Evolutionary conservation across 306 rosid genomes (phyloP).

Genomic region (Glycine latifolia): DNA sequence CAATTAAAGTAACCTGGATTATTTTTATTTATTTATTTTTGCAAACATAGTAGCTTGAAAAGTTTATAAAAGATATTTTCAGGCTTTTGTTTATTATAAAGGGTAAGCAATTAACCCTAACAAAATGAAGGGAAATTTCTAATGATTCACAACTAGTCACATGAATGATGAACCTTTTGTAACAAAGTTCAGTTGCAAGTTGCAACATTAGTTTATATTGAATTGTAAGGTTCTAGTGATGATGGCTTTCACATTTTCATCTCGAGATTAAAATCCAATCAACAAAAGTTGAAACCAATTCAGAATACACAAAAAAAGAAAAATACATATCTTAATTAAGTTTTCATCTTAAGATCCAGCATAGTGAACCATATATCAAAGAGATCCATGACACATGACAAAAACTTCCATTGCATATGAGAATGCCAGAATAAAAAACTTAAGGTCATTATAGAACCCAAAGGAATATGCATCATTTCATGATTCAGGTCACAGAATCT

Average conservation of each 20-base stretch:
- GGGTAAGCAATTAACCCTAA: conserved; percentile 23
- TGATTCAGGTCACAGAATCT: no score
- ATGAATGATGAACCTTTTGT: neutral
- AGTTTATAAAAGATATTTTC: neutral
- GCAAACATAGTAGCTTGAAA: conserved; percentile 20
- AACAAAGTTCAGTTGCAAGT: conserved; percentile 21
- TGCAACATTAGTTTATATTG: neutral
- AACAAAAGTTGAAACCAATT: conserved; percentile 14
- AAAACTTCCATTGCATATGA: no score
- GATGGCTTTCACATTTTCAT: conserved; percentile 13
- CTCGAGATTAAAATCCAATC: conserved; percentile 30
- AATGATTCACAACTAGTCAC: conserved; percentile 30
- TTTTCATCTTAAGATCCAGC: no score
- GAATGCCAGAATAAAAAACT: no score
- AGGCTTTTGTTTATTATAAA: neutral
- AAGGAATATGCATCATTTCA: no score
- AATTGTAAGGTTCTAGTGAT: conserved; percentile 9
- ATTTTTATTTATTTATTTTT: neutral
- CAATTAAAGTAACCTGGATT: conserved; percentile 16
- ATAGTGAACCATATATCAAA: no score
- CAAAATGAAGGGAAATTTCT: conserved; percentile 10
- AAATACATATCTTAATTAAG: no score
- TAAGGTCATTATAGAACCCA: no score
- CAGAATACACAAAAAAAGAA: neutral
- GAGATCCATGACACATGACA: no score